These are phyloP conservation scores for Cryptococcus maquisensis DNA, from an alignment of 1,284 basidiomycete genomes.

Conservation along the genomic window DNA sequence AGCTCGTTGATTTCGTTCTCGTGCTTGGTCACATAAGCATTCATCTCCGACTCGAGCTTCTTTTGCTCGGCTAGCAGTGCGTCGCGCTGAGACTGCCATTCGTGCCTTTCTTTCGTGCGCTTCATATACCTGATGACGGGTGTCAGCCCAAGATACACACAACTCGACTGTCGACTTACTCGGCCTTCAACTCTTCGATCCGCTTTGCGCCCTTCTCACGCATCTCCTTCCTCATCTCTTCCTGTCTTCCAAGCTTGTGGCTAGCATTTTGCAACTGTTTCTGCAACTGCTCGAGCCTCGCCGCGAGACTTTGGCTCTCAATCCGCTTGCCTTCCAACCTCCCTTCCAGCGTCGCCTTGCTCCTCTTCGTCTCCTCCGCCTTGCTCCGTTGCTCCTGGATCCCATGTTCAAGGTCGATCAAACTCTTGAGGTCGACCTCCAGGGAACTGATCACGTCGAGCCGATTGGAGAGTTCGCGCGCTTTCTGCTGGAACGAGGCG, in stretches of 20 bases:
- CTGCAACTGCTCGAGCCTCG: slow-evolving; percentile 64
- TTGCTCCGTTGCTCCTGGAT: slow-evolving; percentile 65
- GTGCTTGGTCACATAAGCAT: slow-evolving; percentile 64
- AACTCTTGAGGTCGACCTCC: slow-evolving; percentile 56
- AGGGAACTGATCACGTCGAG: slow-evolving; percentile 64
- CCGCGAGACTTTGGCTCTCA: slow-evolving; percentile 63
- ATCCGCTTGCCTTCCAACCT: slow-evolving; percentile 65
- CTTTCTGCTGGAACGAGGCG: slow-evolving; percentile 62
- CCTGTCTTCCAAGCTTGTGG: slow-evolving; percentile 68
- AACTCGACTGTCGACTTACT: slow-evolving; percentile 56
- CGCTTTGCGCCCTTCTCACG: slow-evolving; percentile 62
- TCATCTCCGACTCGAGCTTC: slow-evolving; percentile 56
- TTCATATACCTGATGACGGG: slow-evolving; percentile 21
- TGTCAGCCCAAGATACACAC: neutral
- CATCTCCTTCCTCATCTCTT: slow-evolving; percentile 69
- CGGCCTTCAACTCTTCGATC: slow-evolving; percentile 64
- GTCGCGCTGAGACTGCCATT: slow-evolving; percentile 28
- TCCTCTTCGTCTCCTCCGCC: slow-evolving; percentile 61
- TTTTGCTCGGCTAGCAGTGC: slow-evolving; percentile 27
- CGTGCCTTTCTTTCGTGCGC: slow-evolving; percentile 27
- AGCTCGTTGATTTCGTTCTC: slow-evolving; percentile 70
- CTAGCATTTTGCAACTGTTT: slow-evolving; percentile 70
- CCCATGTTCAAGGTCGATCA: slow-evolving; percentile 42
- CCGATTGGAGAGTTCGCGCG: slow-evolving; percentile 69
- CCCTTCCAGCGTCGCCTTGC: slow-evolving; percentile 60